A percentile compares a stretch with the other conserved stretches of the same genome.
These are phyloP conservation scores for Lentinula sp. DNA, from an alignment of 768 basidiomycete species.

Conservation along the genomic window DNA sequence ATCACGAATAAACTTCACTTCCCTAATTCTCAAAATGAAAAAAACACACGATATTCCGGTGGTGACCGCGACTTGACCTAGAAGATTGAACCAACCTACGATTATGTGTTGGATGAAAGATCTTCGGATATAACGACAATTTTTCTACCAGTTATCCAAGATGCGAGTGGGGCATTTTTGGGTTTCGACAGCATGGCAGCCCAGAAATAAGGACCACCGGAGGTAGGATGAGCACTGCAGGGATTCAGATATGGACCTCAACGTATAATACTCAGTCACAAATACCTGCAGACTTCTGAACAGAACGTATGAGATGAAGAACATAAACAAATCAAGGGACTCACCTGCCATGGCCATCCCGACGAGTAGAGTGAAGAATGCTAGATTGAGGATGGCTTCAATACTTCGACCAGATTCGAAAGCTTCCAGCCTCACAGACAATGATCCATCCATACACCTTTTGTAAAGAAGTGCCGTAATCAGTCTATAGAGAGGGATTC, in stretches of 20 bases:
- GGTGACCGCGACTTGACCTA: slow-evolving; percentile 74
- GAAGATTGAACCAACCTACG: slow-evolving; percentile 63
- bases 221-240: slow-evolving; percentile 59
- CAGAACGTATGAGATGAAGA: neutral
- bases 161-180: slow-evolving; percentile 53
- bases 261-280: slow-evolving; percentile 16
- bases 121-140: neutral
- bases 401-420: neutral
- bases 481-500: neutral
- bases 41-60: slow-evolving; percentile 55
- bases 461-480: neutral
- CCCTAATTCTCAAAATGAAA: neutral
- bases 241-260: slow-evolving; percentile 14
- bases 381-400: slow-evolving; percentile 19
- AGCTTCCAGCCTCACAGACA: slow-evolving; percentile 37
- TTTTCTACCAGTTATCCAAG: slow-evolving; percentile 58
- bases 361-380: slow-evolving; percentile 65
- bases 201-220: slow-evolving; percentile 77
- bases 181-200: slow-evolving; percentile 67
- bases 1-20: neutral
- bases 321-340: slow-evolving; percentile 8
- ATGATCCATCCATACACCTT: slow-evolving; percentile 64
- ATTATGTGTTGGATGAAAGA: neutral
- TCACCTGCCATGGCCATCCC: slow-evolving; percentile 72
- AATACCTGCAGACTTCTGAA: slow-evolving; percentile 42